Conservation (phyloP, 192 early-diverging fungal species). For the Gonapodya prolifera region DNA sequence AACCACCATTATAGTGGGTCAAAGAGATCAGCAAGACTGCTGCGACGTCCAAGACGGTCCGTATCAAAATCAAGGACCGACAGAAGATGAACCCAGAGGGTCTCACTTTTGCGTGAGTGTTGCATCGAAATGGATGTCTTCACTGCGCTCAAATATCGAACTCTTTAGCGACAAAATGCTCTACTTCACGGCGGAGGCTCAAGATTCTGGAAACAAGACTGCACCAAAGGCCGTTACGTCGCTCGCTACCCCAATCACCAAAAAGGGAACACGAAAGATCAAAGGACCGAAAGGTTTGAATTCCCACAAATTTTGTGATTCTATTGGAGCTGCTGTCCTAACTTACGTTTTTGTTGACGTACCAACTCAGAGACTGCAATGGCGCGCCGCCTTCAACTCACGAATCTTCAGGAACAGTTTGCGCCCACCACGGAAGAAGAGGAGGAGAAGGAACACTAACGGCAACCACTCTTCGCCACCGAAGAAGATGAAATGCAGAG, state of each 20-base stretch:
- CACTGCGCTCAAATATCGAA: neutral
- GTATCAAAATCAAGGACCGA: neutral
- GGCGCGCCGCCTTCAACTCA: neutral
- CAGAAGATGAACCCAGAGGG: neutral
- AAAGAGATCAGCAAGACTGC: neutral
- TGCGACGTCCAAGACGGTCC: neutral
- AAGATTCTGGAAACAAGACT: neutral
- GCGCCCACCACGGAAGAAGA: neutral
- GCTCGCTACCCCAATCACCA: neutral
- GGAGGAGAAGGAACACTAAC: neutral
- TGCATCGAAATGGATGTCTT: too few relatives aligned
- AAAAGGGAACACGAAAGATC: neutral
- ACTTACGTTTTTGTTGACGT: too few relatives aligned
- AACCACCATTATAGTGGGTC: neutral
- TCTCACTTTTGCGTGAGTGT: neutral
- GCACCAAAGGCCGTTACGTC: neutral
- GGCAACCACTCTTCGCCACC: too few relatives aligned
- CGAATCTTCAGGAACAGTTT: neutral
- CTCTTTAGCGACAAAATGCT: neutral
- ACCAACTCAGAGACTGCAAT: neutral
- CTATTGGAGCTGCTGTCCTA: neutral
- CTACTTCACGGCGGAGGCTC: neutral
- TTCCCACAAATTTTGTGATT: neutral
- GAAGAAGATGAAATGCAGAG: too few relatives aligned
- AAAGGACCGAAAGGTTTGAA: neutral